phyloP scores from a whole-genome alignment of 2,329 filamentous ascomycete genomes.

The Xylariales sp. region DNA sequence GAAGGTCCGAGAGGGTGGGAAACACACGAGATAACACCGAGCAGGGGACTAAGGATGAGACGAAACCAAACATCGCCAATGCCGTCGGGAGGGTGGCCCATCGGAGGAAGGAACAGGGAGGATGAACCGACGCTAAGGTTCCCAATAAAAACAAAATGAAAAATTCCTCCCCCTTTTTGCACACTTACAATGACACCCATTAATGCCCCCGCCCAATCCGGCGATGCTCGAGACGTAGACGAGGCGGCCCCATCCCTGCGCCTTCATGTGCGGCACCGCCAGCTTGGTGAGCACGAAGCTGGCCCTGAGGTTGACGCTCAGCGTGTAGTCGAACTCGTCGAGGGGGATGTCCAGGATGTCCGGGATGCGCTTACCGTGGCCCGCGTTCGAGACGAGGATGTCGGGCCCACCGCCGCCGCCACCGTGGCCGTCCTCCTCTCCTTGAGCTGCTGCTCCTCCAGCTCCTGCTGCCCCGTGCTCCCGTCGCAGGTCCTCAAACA shows the following conservation, averaged over 20 bases:
- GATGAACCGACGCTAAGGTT: too few species aligned
- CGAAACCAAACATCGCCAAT: too few species aligned
- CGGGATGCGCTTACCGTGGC: slow-evolving; percentile 57
- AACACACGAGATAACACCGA: too few species aligned
- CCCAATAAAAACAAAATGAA: too few species aligned
- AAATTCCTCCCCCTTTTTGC: too few species aligned
- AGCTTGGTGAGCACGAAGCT: slow-evolving; percentile 59
- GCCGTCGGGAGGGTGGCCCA: too few species aligned
- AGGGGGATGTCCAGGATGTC: slow-evolving; percentile 54
- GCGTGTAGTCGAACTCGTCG: slow-evolving; percentile 60
- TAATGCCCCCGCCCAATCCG: slow-evolving; percentile 58
- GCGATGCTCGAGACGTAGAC: slow-evolving; percentile 62
- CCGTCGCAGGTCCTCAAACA: slow-evolving; percentile 50
- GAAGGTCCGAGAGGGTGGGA: too few species aligned
- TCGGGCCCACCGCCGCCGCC: slow-evolving; percentile 51
- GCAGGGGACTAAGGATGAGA: too few species aligned
- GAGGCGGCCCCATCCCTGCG: slow-evolving; percentile 58
- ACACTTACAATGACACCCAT: slow-evolving; percentile 46
- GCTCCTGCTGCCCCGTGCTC: too few species aligned
- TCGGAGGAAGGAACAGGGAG: too few species aligned
- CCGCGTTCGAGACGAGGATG: slow-evolving; percentile 64
- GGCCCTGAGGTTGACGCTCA: slow-evolving; percentile 58
- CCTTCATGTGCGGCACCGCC: slow-evolving; percentile 56
- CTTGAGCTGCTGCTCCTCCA: too few species aligned
- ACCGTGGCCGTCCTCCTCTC: too few species aligned